Base-by-base conservation (phyloP, 495 filamentous ascomycete genomes). In the Gamarada debralockiae region DNA sequence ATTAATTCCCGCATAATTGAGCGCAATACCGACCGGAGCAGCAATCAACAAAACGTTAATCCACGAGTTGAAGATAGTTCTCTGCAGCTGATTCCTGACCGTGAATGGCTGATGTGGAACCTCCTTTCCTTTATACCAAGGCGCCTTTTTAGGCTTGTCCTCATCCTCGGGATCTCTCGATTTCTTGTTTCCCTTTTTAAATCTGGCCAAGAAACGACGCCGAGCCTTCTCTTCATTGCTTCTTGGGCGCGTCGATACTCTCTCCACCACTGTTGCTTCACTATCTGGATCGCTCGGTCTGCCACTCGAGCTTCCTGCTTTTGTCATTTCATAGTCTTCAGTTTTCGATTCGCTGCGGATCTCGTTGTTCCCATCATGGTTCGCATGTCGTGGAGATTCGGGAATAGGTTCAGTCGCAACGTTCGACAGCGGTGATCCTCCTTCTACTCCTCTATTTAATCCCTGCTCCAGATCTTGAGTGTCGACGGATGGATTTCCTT, bases 11-110 rank as follows among this genome's bases (percentile, higher is more conserved):
- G 81, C 72, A 62, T 81, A 88, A 59, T 87, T 77, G 50, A 90
- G 61, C 1, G 75, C 85, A 64, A 95, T 89, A 44, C 91, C 91
- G 12, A 80, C 79, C 5, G 91, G 91, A 8, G 84, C 89, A 36
- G 84, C 82, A 14, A 96, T 29, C n/a, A 95, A 62, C 13, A 96
- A 67, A 12, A 95, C 55, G 62, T 96, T 96, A 61, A 96, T 85
- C 80, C 86, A 92, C 1, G 87, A 91, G 56, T 82, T 81, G 58
- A 95, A 78, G 3, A 96, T 46, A 0, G 86, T 87, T 9, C 82
- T 78, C 41, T 74, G 77, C 31, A 93, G 57, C 65, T 95, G 90
- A 53, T 84, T 81, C 39, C 69, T 68, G n/a, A 84, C 57, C 0
- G 86, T 92, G 52, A 83, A 90, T 5, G 59, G 55, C 25, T 62